These are phyloP conservation scores for Iris macrosiphon DNA, from an alignment of 106 monocot species.

Conservation along the genomic window DNA sequence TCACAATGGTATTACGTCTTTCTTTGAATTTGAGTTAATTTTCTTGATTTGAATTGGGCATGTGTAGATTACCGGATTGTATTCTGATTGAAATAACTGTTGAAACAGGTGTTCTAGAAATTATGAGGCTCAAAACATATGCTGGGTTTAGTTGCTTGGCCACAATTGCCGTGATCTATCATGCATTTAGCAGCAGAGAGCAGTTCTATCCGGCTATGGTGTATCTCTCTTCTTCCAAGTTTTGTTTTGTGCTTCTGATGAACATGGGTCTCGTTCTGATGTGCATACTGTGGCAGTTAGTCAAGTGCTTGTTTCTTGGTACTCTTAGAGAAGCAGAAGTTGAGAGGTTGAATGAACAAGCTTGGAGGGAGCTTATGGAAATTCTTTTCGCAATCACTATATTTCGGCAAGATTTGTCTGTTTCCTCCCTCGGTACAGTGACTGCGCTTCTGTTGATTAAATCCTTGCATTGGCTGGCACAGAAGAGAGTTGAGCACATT, in stretches of 20 bases:
- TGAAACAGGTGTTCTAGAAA: slow-evolving; percentile 21
- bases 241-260: slow-evolving; percentile 80
- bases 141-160: slow-evolving; percentile 78
- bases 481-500: slow-evolving; percentile 92
- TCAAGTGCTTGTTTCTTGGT: slow-evolving; percentile 74
- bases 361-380: slow-evolving; percentile 96
- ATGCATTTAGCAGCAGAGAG: slow-evolving; percentile 86
- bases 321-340: slow-evolving; percentile 90
- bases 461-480: slow-evolving; percentile 88
- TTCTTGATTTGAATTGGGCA: too few relatives aligned
- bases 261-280: slow-evolving; percentile 85
- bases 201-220: slow-evolving; percentile 94
- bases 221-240: slow-evolving; percentile 87
- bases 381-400: slow-evolving; percentile 94
- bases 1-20: too few relatives aligned
- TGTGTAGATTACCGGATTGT: too few relatives aligned
- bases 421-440: slow-evolving; percentile 71
- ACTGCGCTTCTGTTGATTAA: slow-evolving; percentile 82
- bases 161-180: slow-evolving; percentile 56
- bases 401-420: slow-evolving; percentile 88
- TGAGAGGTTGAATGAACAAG: slow-evolving; percentile 90
- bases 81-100: not conserved
- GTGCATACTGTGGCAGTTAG: slow-evolving; percentile 74
- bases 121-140: slow-evolving; percentile 78
- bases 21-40: too few relatives aligned